These are phyloP conservation scores for Mucor irregularis DNA, from an alignment of 371 early-diverging fungal species.

Conservation along the genomic window DNA sequence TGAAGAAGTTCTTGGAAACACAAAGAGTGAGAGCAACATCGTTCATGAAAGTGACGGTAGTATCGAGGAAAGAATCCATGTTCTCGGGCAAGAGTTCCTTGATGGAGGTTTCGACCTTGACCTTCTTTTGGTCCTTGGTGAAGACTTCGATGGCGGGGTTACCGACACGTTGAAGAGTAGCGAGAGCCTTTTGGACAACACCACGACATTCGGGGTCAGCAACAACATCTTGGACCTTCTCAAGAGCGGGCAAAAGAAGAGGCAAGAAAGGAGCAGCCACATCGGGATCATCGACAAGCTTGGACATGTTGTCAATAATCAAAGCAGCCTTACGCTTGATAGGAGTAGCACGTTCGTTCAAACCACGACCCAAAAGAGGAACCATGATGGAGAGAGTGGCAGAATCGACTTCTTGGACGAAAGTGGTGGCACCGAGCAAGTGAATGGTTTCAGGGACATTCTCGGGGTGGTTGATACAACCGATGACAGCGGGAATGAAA, in stretches of 20 bases:
- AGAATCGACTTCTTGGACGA: slow-evolving; percentile 77
- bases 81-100: slow-evolving; percentile 39
- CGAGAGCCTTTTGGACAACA: slow-evolving; percentile 56
- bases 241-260: slow-evolving; percentile 75
- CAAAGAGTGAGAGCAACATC: slow-evolving; percentile 46
- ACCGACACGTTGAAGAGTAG: slow-evolving; percentile 43
- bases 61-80: slow-evolving; percentile 22
- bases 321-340: slow-evolving; percentile 81
- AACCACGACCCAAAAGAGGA: slow-evolving; percentile 79
- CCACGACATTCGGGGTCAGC: slow-evolving; percentile 81
- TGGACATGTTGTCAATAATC: slow-evolving; percentile 86
- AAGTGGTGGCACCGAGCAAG: slow-evolving; percentile 71
- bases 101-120: slow-evolving; percentile 42
- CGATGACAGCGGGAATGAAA: slow-evolving; percentile 64
- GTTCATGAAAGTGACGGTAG: slow-evolving; percentile 45
- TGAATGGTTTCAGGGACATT: slow-evolving; percentile 69
- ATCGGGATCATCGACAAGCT: slow-evolving; percentile 78
- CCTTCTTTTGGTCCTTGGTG: slow-evolving; percentile 47
- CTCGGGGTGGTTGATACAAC: slow-evolving; percentile 66
- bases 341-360: slow-evolving; percentile 61
- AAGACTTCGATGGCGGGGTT: slow-evolving; percentile 31
- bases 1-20: slow-evolving; percentile 44
- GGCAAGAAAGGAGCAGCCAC: slow-evolving; percentile 85
- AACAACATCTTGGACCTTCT: slow-evolving; percentile 74
- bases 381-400: slow-evolving; percentile 83